Percentiles rank a stretch among this genome's conserved stretches.
phyloP scores from a whole-genome alignment of 768 basidiomycete genomes.

The Grammothele lineata region DNA sequence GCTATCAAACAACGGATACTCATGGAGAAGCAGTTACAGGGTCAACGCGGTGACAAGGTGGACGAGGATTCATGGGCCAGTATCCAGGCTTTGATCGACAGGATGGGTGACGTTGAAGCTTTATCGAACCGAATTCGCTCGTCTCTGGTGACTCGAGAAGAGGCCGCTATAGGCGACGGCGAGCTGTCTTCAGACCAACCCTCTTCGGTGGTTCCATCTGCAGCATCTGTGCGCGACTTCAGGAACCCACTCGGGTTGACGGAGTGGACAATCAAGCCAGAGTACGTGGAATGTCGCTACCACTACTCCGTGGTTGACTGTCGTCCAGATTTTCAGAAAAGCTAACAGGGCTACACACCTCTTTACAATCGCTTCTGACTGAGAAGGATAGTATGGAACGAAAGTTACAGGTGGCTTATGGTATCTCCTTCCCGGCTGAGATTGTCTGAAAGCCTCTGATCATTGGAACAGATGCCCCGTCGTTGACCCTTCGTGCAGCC shows the following conservation, averaged over 20 bases:
- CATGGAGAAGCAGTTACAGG: slow-evolving; percentile 55
- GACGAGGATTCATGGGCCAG: slow-evolving; percentile 46
- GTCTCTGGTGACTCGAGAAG: slow-evolving; percentile 12
- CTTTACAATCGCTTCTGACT: slow-evolving; percentile 40
- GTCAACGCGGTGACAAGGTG: slow-evolving; percentile 24
- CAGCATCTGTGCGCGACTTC: slow-evolving; percentile 20
- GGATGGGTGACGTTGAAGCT: slow-evolving; percentile 44
- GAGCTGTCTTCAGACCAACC: too few species aligned
- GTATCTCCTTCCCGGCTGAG: too few species aligned
- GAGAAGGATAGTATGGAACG: slow-evolving; percentile 50
- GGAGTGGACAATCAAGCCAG: slow-evolving; percentile 63
- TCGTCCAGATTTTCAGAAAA: slow-evolving; percentile 55
- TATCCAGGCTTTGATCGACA: slow-evolving; percentile 48
- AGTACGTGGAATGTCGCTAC: slow-evolving; percentile 36
- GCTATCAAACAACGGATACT: slow-evolving; percentile 45
- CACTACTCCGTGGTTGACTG: neutral
- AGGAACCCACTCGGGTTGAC: slow-evolving; percentile 21
- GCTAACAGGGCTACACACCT: slow-evolving; percentile 44
- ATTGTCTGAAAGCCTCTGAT: too few species aligned
- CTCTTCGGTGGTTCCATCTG: neutral
- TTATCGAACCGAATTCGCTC: slow-evolving; percentile 54
- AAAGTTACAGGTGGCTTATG: slow-evolving; percentile 45
- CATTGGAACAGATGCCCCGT: slow-evolving; percentile 72
- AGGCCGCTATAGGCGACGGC: neutral
- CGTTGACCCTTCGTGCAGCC: slow-evolving; percentile 67